Evolutionary conservation across 2,329 filamentous ascomycete species (phyloP).

Genomic region (Furcasterigmium furcatum): DNA sequence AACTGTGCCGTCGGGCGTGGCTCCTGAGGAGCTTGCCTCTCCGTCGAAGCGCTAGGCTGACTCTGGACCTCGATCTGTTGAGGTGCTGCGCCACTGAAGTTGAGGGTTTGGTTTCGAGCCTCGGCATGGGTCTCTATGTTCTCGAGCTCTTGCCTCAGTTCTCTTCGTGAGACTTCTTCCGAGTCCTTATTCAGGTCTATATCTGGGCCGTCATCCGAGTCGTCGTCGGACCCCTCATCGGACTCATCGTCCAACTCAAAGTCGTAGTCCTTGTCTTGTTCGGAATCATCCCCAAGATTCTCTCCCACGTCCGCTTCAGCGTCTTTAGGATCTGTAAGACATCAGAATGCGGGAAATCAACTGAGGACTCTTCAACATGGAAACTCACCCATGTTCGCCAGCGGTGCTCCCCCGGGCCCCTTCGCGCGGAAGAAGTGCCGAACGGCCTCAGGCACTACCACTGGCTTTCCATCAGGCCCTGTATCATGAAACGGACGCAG

Average conservation of each 20-base stretch:
- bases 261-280: background rate
- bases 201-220: background rate
- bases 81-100: background rate
- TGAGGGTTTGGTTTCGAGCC: background rate
- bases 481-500: background rate
- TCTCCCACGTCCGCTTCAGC: background rate
- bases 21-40: too few relatives aligned
- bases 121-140: background rate
- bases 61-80: background rate
- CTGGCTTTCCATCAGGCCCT: background rate
- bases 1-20: too few relatives aligned
- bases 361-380: background rate
- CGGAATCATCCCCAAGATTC: background rate
- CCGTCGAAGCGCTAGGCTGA: background rate
- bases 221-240: background rate
- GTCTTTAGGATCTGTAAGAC: background rate
- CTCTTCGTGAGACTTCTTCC: too few relatives aligned
- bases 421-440: background rate
- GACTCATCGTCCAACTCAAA: background rate
- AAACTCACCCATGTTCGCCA: background rate
- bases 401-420: background rate
- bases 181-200: too few relatives aligned
- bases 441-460: background rate
- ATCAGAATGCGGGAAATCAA: background rate
- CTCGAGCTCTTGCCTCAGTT: background rate